Evolutionary conservation across 441 rosid genomes (phyloP).

Genomic region (Omphalea diandra): DNA sequence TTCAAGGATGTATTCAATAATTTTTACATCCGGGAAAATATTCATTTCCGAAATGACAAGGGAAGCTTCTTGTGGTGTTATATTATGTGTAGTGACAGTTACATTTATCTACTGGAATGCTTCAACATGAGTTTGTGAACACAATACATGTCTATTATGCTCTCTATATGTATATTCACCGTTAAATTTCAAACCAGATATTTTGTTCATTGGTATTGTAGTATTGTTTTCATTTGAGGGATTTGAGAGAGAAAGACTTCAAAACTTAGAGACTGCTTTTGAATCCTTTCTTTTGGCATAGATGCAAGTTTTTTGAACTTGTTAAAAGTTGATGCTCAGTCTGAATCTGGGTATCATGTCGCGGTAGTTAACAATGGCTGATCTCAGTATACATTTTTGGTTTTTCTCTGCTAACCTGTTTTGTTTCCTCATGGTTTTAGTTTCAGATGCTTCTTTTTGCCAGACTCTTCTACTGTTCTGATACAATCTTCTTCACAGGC

Average conservation of each 20-base stretch:
- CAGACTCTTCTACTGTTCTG: slow-evolving; percentile 24
- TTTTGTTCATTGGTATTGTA: neutral
- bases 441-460: slow-evolving; percentile 13
- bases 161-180: neutral
- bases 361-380: neutral
- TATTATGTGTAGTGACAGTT: too few relatives aligned
- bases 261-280: too few relatives aligned
- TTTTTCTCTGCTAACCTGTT: neutral
- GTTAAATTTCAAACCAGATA: neutral
- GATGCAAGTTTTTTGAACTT: neutral
- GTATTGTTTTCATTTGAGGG: neutral
- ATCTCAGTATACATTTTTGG: neutral
- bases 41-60: too few relatives aligned
- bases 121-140: too few relatives aligned
- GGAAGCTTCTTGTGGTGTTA: too few relatives aligned
- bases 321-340: neutral
- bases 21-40: neutral
- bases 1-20: neutral
- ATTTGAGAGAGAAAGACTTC: neutral
- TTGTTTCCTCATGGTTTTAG: neutral
- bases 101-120: too few relatives aligned
- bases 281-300: neutral
- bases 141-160: neutral
- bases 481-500: slow-evolving; percentile 58
- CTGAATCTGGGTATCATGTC: neutral